Percentiles rank a stretch among this genome's conserved stretches.
phyloP scores from a whole-genome alignment of 345 rosid species.

The Lepidium aucheri region DNA sequence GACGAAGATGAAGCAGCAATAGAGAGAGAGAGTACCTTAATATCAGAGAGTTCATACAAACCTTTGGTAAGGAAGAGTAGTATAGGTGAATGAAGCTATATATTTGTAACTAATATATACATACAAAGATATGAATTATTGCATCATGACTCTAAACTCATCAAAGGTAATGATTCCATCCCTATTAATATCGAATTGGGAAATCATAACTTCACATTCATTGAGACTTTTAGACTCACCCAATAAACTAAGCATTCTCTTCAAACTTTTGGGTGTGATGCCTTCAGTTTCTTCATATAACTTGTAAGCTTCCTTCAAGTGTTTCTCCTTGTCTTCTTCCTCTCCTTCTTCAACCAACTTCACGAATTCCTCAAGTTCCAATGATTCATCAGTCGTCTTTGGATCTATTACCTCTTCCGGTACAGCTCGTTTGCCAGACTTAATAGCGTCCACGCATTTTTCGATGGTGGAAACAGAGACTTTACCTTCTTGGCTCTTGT shows the following conservation, averaged over 20 bases:
- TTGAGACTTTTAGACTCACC: slow-evolving; percentile 39
- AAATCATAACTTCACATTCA: slow-evolving; percentile 52
- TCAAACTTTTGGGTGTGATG: slow-evolving; percentile 52
- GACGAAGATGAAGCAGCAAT: slow-evolving; percentile 36
- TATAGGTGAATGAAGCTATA: not conserved
- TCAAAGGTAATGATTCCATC: slow-evolving; percentile 55
- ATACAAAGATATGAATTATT: not conserved
- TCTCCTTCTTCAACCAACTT: slow-evolving; percentile 38
- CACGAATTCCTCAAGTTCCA: slow-evolving; percentile 49
- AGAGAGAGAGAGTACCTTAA: slow-evolving; percentile 32
- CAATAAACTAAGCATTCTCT: slow-evolving; percentile 43
- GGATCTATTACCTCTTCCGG: slow-evolving; percentile 21
- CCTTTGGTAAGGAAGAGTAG: slow-evolving; percentile 41
- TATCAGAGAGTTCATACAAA: slow-evolving; percentile 62
- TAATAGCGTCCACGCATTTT: slow-evolving; percentile 32
- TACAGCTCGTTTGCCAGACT: slow-evolving; percentile 25
- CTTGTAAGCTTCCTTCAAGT: slow-evolving; percentile 46
- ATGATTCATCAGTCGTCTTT: slow-evolving; percentile 37
- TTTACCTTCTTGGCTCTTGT: slow-evolving; percentile 36
- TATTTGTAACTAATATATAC: not conserved
- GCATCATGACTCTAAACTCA: slow-evolving; percentile 66
- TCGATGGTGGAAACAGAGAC: slow-evolving; percentile 41
- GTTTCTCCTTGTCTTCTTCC: slow-evolving; percentile 40
- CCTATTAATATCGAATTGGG: slow-evolving; percentile 45
- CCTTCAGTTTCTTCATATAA: slow-evolving; percentile 49